These are phyloP conservation scores for Crinitomyces ghanaensis DNA, from an alignment of 805 yeast species.

Conservation along the genomic window DNA sequence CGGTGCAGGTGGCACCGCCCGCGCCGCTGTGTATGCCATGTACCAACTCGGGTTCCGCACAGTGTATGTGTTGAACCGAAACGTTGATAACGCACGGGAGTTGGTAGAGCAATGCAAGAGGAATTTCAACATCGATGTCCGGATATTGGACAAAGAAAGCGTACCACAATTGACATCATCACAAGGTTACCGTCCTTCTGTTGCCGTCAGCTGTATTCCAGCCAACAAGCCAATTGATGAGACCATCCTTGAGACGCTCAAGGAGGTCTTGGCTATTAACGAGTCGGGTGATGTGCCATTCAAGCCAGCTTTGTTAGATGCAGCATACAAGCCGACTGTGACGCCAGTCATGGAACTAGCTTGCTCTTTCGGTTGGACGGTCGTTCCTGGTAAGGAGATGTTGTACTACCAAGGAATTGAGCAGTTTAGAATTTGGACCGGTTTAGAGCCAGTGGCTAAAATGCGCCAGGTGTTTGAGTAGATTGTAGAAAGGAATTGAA, in stretches of 20 bases:
- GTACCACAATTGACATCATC: slow-evolving; percentile 31
- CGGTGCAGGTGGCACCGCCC: slow-evolving; percentile 97
- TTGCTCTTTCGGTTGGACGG: slow-evolving; percentile 52
- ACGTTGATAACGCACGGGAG: slow-evolving; percentile 48
- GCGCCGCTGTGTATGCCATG: slow-evolving; percentile 88
- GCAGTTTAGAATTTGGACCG: slow-evolving; percentile 69
- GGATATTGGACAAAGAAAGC: slow-evolving; percentile 17
- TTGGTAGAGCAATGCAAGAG: slow-evolving; percentile 52
- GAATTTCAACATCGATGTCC: slow-evolving; percentile 38
- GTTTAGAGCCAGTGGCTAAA: slow-evolving; percentile 16
- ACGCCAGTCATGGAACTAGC: slow-evolving; percentile 85
- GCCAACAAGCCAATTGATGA: slow-evolving; percentile 62
- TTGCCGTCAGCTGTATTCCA: slow-evolving; percentile 74
- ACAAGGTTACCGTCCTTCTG: slow-evolving; percentile 29
- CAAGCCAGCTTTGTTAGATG: slow-evolving; percentile 61
- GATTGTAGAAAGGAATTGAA: too few species aligned
- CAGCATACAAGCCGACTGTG: slow-evolving; percentile 83
- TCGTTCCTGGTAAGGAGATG: slow-evolving; percentile 87
- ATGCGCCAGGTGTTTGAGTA: background rate
- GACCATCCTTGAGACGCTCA: slow-evolving; percentile 35
- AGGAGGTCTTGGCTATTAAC: slow-evolving; percentile 36
- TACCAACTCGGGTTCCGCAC: slow-evolving; percentile 62
- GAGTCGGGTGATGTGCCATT: slow-evolving; percentile 31
- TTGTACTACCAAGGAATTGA: slow-evolving; percentile 85
- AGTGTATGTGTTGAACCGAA: slow-evolving; percentile 75